These are phyloP conservation scores for Fusarium heterosporum DNA, from an alignment of 2,329 filamentous ascomycete genomes.

Conservation along the genomic window DNA sequence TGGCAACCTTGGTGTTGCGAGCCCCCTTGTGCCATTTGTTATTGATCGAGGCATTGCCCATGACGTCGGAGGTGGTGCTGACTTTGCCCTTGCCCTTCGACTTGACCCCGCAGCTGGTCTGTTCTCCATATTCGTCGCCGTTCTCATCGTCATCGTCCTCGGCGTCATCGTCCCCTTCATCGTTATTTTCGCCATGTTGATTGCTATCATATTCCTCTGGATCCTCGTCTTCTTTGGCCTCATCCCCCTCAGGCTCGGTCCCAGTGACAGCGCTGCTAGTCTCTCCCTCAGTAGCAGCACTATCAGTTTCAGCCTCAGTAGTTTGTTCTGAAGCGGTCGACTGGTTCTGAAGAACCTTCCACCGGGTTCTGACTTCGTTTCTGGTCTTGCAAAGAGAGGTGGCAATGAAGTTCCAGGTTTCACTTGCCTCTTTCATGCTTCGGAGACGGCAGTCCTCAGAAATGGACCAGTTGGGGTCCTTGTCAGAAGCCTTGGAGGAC, in stretches of 20 bases:
- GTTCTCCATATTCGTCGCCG: background rate
- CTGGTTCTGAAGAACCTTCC: slow-evolving; percentile 49
- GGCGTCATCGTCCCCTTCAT: background rate
- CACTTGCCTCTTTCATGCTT: slow-evolving; percentile 50
- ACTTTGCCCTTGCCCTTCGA: slow-evolving; percentile 1
- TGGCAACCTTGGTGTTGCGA: slow-evolving; percentile 37
- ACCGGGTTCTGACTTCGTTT: slow-evolving; percentile 49
- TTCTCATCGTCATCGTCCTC: background rate
- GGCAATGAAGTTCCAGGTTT: slow-evolving; percentile 50
- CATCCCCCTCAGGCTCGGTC: background rate
- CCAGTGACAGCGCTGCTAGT: background rate
- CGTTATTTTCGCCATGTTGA: background rate
- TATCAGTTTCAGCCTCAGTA: slow-evolving; percentile 6
- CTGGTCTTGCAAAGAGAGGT: slow-evolving; percentile 45
- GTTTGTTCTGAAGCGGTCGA: background rate
- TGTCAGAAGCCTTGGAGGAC: slow-evolving; percentile 5
- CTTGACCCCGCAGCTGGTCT: slow-evolving; percentile 10
- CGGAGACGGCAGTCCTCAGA: slow-evolving; percentile 53
- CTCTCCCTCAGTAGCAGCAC: background rate
- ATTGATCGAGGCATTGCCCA: background rate
- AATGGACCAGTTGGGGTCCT: slow-evolving; percentile 47
- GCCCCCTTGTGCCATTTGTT: slow-evolving; percentile 37
- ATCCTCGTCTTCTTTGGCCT: background rate
- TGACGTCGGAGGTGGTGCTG: slow-evolving; percentile 7
- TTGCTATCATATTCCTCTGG: too few relatives aligned